These are phyloP conservation scores for Agaricus blazei DNA, from an alignment of 768 basidiomycete genomes.

Conservation along the genomic window DNA sequence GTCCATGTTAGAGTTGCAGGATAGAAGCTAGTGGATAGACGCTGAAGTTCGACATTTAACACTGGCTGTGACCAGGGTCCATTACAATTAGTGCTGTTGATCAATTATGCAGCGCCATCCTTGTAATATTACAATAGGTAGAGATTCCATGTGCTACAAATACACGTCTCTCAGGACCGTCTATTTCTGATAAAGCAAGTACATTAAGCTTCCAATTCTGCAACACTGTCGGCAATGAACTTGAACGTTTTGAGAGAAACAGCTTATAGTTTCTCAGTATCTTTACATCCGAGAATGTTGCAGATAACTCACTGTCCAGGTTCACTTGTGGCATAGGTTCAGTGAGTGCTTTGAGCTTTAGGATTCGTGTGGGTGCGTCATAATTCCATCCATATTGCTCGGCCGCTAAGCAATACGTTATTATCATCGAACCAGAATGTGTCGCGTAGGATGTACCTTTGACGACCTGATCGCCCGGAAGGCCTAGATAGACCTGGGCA, in stretches of 20 bases:
- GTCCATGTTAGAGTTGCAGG: neutral
- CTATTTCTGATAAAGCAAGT: neutral
- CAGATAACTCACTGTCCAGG: neutral
- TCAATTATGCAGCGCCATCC: constrained; percentile 2
- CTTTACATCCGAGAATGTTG: constrained; percentile 7
- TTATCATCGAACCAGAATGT: neutral
- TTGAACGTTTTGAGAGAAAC: constrained; percentile 47
- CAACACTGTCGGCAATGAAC: constrained; percentile 50
- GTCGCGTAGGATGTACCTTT: constrained; percentile 23
- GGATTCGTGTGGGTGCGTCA: constrained; percentile 37
- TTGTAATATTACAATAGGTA: neutral
- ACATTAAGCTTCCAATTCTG: constrained; percentile 34
- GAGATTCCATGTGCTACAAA: neutral
- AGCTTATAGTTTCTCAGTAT: constrained; percentile 15
- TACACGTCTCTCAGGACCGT: neutral
- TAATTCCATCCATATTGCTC: constrained; percentile 46
- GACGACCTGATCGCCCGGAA: constrained; percentile 33
- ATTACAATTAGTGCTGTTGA: neutral
- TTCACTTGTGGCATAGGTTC: neutral
- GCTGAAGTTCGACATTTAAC: neutral
- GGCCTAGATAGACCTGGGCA: constrained; percentile 54
- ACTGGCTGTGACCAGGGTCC: neutral
- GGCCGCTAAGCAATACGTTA: constrained; percentile 27
- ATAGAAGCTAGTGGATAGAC: neutral
- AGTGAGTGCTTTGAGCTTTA: constrained; percentile 30